Evolutionary conservation across 768 basidiomycete species (phyloP).

Genomic region (Clavaria fumosa): DNA sequence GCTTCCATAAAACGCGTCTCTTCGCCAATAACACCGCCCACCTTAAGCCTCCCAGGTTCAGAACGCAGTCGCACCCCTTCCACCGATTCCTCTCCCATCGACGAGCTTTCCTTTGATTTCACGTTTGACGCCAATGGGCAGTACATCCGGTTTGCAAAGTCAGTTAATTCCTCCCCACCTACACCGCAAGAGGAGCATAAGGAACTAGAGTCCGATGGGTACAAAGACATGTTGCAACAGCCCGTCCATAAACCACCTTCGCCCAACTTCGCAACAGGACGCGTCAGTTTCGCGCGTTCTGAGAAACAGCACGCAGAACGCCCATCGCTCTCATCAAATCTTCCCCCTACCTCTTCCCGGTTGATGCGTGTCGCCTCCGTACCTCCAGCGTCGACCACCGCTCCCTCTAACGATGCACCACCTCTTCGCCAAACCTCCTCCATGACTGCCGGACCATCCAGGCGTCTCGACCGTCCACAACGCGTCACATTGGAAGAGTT

Average conservation of each 20-base stretch:
- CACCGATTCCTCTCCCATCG: slow-evolving; percentile 45
- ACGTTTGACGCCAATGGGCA: slow-evolving; percentile 40
- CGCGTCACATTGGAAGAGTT: slow-evolving; percentile 29
- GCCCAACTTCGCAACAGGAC: slow-evolving; percentile 23
- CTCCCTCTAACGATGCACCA: slow-evolving; percentile 13
- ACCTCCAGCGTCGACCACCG: slow-evolving; percentile 22
- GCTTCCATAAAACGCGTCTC: slow-evolving; percentile 11
- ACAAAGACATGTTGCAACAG: slow-evolving; percentile 3
- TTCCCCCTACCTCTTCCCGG: slow-evolving; percentile 24
- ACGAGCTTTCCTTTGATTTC: slow-evolving; percentile 56
- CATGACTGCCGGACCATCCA: slow-evolving; percentile 19
- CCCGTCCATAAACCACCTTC: slow-evolving; percentile 15
- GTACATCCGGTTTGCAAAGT: slow-evolving; percentile 37
- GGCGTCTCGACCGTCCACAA: slow-evolving; percentile 15
- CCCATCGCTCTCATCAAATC: slow-evolving; percentile 16
- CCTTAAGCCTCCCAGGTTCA: slow-evolving; percentile 14
- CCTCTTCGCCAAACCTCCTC: slow-evolving; percentile 12
- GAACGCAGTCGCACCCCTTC: slow-evolving; percentile 20
- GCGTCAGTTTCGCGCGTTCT: slow-evolving; percentile 46
- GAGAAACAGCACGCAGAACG: slow-evolving; percentile 37
- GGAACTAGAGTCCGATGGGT: slow-evolving; percentile 8
- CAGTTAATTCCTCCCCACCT: slow-evolving; percentile 28
- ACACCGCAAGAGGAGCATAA: slow-evolving; percentile 8
- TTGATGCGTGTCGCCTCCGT: slow-evolving; percentile 58
- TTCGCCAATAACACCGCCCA: slow-evolving; percentile 27